phyloP scores from a whole-genome alignment of 2,329 filamentous ascomycete species.

The Macroventuria anomochaeta region DNA sequence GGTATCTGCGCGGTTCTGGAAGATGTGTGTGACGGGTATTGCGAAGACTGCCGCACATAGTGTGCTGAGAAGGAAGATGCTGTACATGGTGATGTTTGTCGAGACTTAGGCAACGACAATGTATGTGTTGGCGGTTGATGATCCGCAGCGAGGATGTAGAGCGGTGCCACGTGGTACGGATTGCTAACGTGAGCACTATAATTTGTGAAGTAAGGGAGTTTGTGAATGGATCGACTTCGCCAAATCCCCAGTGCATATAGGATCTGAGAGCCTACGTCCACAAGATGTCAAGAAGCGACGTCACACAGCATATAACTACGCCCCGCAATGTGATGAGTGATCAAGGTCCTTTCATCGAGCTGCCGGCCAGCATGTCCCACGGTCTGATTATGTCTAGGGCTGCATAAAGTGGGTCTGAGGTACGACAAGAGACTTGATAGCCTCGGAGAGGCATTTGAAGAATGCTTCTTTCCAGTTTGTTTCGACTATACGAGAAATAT shows the following conservation, averaged over 20 bases:
- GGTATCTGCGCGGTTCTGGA: background rate
- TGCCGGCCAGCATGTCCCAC: conserved; percentile 1
- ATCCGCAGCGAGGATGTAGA: background rate
- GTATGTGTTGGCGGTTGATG: no score
- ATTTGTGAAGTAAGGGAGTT: background rate
- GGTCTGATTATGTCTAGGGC: background rate
- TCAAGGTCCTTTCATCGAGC: conserved; percentile 4
- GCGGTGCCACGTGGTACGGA: background rate
- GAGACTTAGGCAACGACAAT: background rate
- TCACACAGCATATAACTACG: background rate
- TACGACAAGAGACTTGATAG: background rate
- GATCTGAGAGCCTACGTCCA: background rate
- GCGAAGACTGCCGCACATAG: conserved; percentile 23
- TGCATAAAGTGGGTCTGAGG: background rate
- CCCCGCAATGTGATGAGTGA: background rate
- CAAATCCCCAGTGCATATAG: background rate
- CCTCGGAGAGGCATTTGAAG: background rate
- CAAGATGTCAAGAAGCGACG: background rate
- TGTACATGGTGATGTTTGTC: conserved; percentile 23
- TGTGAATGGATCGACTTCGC: background rate
- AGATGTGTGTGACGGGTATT: conserved; percentile 17
- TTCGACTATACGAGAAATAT: background rate
- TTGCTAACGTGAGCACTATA: background rate
- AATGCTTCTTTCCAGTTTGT: background rate
- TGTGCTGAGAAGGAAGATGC: conserved; percentile 20